Evolutionary conservation across 805 yeast species (phyloP), one percentile per base, ranked within the genome.

Genomic region (Schwanniomyces yamadae): DNA sequence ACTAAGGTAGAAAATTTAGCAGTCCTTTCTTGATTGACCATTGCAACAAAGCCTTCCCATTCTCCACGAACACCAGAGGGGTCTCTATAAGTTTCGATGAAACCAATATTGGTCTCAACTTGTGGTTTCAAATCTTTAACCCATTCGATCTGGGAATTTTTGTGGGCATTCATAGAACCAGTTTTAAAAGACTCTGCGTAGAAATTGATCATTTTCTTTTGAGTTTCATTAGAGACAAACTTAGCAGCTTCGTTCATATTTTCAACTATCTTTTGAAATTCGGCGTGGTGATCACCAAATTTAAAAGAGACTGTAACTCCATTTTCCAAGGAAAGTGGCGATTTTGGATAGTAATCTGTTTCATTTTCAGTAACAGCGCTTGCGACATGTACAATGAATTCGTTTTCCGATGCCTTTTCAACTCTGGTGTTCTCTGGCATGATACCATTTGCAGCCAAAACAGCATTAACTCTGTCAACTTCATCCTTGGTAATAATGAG

Each of bases 31-130:
- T 84, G 82, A 61, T 88, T 87, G 37, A 88, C 95, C 78, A 87
- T 84, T 14, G 95, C 91, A 22, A 88, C 93, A 31, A 88, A 66
- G 19, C 95, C 87, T 64, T 88, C 96, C 91, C 93, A 88, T 61
- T 88, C 96, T 41, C 96, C 96, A 53, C 89, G 76, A 31, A 87
- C 86, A 31, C 95, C 95, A 21, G 90, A 77, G 11, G 95, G 95
- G 56, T 87, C 96, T 60, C 96, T 75, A 64, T 88, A 88, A 19
- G 96, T 88, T 65, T 88, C 96, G 49, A 88, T 88, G 57, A 88
- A 88, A 0, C 96, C 96, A 49, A 88, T 77, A 56, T 88, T 87
- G 29, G 91, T 80, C 62, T 69, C 75, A 11, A 69, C 75, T 10
- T 66, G 66, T 9, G 96, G 96, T 1, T 86, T 82, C 34, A 84